Percentiles rank a stretch among this genome's conserved stretches.
phyloP scores from a whole-genome alignment of 2,329 filamentous ascomycete genomes.

The Xylariaceae sp. region DNA sequence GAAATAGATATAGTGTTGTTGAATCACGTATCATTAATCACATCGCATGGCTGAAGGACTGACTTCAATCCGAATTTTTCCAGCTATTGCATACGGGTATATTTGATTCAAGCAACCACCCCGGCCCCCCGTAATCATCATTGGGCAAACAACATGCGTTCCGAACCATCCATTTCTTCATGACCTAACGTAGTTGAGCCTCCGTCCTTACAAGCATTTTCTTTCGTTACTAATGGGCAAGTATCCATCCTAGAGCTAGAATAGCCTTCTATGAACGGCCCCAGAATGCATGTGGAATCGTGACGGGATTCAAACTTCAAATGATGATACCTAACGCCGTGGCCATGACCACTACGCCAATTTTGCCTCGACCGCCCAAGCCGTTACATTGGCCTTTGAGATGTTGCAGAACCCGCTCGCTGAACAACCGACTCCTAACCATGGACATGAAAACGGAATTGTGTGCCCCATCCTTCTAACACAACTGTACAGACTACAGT shows the following conservation, averaged over 20 bases:
- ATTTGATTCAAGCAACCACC: constrained; percentile 9
- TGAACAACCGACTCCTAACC: constrained; percentile 25
- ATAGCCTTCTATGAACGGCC: constrained; percentile 6
- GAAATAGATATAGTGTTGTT: constrained; percentile 1
- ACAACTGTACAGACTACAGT: constrained; percentile 23
- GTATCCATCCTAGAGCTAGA: constrained; percentile 15
- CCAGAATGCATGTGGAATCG: constrained; percentile 18
- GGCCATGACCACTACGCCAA: constrained; percentile 29
- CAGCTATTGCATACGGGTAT: background rate
- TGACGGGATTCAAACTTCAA: constrained; percentile 28
- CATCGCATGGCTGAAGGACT: constrained; percentile 2
- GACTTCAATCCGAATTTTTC: constrained; percentile 1
- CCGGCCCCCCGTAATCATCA: background rate
- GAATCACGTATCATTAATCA: constrained; percentile 16
- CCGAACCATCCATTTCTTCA: background rate
- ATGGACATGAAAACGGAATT: constrained; percentile 24
- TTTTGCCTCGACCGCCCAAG: constrained; percentile 26
- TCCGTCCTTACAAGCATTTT: background rate
- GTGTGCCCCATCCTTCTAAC: constrained; percentile 27
- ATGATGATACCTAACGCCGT: constrained; percentile 25
- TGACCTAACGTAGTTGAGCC: constrained; percentile 3
- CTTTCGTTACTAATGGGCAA: background rate
- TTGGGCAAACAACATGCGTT: background rate
- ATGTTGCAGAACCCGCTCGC: constrained; percentile 28
- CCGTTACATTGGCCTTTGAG: constrained; percentile 20